Evolutionary conservation across 345 rosid species (phyloP).

Genomic region (Hypericum androsaemum): DNA sequence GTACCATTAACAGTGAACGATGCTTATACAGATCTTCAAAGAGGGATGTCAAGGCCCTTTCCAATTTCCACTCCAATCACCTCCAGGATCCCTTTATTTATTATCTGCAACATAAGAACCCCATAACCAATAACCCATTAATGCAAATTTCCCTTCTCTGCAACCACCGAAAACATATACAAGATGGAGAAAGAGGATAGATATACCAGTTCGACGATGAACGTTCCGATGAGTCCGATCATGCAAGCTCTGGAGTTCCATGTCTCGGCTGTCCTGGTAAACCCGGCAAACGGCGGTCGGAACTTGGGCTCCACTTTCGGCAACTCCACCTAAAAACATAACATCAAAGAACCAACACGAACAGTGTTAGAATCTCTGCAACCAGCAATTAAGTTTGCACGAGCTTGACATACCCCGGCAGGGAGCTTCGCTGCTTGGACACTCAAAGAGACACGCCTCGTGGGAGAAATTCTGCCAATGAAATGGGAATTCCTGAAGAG

Average conservation of each 20-base stretch:
- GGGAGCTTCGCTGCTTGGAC: constrained; percentile 60
- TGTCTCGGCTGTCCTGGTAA: constrained; percentile 65
- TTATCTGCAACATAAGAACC: constrained; percentile 36
- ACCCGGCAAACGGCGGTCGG: constrained; percentile 58
- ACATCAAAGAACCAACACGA: background rate
- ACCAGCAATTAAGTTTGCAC: background rate
- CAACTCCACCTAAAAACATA: constrained; percentile 36
- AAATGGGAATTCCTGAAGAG: constrained; percentile 7
- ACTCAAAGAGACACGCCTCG: constrained; percentile 20
- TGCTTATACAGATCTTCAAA: constrained; percentile 22
- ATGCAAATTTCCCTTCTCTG: background rate
- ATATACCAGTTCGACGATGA: constrained; percentile 64
- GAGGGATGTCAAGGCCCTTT: constrained; percentile 78
- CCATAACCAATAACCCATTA: background rate
- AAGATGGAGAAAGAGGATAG: background rate
- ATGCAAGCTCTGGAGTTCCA: constrained; percentile 97
- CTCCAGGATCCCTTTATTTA: constrained; percentile 64
- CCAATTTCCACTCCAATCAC: constrained; percentile 73
- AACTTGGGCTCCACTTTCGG: constrained; percentile 70
- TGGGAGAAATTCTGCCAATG: constrained; percentile 10
- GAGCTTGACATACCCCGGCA: constrained; percentile 33
- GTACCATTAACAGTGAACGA: background rate
- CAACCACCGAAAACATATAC: background rate
- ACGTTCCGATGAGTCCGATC: constrained; percentile 65
- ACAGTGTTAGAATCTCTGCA: background rate